These are phyloP conservation scores for Mycosphaerella sp. DNA, from an alignment of 2,329 filamentous ascomycete species.

Conservation along the genomic window DNA sequence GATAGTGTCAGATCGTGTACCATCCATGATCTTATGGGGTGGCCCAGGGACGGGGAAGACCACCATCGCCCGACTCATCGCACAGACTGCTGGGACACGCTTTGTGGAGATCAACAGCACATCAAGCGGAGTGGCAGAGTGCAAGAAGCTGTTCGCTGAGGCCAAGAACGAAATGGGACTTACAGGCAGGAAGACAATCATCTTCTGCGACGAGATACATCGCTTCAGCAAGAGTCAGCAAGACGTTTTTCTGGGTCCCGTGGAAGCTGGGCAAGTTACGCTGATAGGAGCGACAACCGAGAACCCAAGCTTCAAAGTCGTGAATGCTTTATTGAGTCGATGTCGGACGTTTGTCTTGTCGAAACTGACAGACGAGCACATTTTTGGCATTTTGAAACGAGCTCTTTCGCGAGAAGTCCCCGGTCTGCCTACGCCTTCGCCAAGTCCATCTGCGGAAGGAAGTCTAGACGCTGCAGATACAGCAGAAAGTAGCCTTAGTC, in stretches of 20 bases:
- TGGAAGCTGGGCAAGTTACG: slow-evolving; percentile 84
- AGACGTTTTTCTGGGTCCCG: slow-evolving; percentile 87
- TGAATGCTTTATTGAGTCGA: slow-evolving; percentile 76
- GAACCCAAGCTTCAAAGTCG: slow-evolving; percentile 91
- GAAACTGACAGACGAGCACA: slow-evolving; percentile 65
- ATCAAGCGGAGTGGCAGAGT: slow-evolving; percentile 77
- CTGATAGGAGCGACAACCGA: slow-evolving; percentile 95
- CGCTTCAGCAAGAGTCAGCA: slow-evolving; percentile 88
- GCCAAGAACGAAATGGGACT: slow-evolving; percentile 72
- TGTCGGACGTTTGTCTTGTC: slow-evolving; percentile 85
- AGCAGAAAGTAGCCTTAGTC: slow-evolving; percentile 28
- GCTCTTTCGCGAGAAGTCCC: slow-evolving; percentile 52
- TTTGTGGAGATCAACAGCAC: slow-evolving; percentile 98
- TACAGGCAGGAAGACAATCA: slow-evolving; percentile 84
- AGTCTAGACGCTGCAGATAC: not conserved
- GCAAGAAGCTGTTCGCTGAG: slow-evolving; percentile 85
- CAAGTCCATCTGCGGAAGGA: slow-evolving; percentile 23
- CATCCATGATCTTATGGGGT: slow-evolving; percentile 94
- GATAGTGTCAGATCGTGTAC: slow-evolving; percentile 78
- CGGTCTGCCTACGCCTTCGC: slow-evolving; percentile 48
- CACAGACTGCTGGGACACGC: slow-evolving; percentile 70
- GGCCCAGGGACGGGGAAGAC: slow-evolving; percentile 77
- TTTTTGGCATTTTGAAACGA: slow-evolving; percentile 67
- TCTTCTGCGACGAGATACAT: slow-evolving; percentile 97
- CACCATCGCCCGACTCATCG: slow-evolving; percentile 87